Evolutionary conservation across 1,284 basidiomycete species (phyloP), one percentile per base, ranked within the genome.

Genomic region (Heliocybe sulcata): DNA sequence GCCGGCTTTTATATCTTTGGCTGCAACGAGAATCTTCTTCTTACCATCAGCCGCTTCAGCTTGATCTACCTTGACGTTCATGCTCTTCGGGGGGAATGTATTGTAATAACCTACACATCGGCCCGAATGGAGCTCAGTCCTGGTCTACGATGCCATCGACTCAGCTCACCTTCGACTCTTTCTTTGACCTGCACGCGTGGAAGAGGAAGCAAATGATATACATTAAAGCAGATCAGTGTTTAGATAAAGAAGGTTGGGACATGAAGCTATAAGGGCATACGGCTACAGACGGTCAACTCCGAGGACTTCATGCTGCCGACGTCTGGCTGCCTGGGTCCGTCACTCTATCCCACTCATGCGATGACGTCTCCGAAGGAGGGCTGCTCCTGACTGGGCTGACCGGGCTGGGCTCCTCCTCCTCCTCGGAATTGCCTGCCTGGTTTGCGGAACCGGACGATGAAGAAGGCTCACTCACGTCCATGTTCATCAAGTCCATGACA

Each of bases 401-500:
- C 63, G 85, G n/a, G n/a, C n/a, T n/a, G n/a, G n/a, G n/a, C n/a
- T n/a, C 76, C 53, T 69, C 73, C 61, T 73, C 80, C 56, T 79
- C 76, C 47, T 49, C 60, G 74, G 72, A 56, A 72, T 58, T 64
- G 67, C 60, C 54, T 63, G 45, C 61, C 65, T 42, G 38, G 16
- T 42, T 6, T 56, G 61, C 65, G 63, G 62, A 65, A 56, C 59
- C 61, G 58, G 73, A 68, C 60, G 76, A 72, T 67, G 76, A 70
- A 72, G 77, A 66, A 59, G 47, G 22, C 20, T 71, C 67, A 90
- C 90, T 92, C 75, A 94, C 92, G 75, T 95, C 92, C 73, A 92
- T 72, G 62, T 88, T 87, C 63, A 89, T 89, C 71, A 97, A 76
- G 65, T 94, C 84, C 82, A 97, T 87, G 59, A 99, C 81, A 60